phyloP scores from a whole-genome alignment of 768 basidiomycete genomes.

The Boletus subcaerulescens region DNA sequence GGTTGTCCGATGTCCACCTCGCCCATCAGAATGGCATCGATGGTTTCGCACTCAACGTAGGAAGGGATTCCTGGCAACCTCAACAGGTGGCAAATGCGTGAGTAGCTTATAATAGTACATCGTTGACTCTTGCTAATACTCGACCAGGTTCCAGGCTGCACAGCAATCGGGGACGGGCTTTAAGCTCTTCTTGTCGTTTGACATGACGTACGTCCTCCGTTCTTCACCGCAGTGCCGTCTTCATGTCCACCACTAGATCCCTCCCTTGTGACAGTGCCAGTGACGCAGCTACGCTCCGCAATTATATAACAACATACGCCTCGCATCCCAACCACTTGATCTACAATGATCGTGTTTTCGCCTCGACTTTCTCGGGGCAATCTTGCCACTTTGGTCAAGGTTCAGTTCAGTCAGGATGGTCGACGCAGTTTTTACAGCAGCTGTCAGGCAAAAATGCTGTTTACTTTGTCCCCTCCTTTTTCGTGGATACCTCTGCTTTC shows the following conservation, averaged over 20 bases:
- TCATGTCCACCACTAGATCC: conserved; percentile 35
- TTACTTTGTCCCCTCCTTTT: conserved; percentile 70
- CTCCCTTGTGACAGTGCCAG: conserved; percentile 48
- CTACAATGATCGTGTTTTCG: conserved; percentile 47
- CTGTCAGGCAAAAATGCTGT: conserved; percentile 44
- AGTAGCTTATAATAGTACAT: conserved; percentile 17
- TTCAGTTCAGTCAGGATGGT: conserved; percentile 55
- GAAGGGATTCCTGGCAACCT: conserved; percentile 60
- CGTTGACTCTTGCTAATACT: conserved; percentile 15
- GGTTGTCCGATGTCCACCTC: conserved; percentile 51
- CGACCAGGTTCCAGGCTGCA: conserved; percentile 53
- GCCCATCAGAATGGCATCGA: conserved; percentile 62
- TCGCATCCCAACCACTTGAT: conserved; percentile 59
- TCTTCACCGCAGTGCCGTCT: neutral
- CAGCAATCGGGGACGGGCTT: conserved; percentile 50
- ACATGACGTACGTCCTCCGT: conserved; percentile 59
- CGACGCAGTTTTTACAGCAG: conserved; percentile 46
- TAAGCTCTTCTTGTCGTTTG: conserved; percentile 75
- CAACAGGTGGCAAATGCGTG: conserved; percentile 63
- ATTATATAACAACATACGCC: conserved; percentile 51
- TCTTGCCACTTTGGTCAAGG: conserved; percentile 61
- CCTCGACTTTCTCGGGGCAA: conserved; percentile 73
- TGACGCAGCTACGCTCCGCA: conserved; percentile 50
- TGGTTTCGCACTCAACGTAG: conserved; percentile 71
- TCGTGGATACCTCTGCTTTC: conserved; percentile 51